These are phyloP conservation scores for Pichia ethanolica DNA, from an alignment of 805 yeast species.

Conservation along the genomic window DNA sequence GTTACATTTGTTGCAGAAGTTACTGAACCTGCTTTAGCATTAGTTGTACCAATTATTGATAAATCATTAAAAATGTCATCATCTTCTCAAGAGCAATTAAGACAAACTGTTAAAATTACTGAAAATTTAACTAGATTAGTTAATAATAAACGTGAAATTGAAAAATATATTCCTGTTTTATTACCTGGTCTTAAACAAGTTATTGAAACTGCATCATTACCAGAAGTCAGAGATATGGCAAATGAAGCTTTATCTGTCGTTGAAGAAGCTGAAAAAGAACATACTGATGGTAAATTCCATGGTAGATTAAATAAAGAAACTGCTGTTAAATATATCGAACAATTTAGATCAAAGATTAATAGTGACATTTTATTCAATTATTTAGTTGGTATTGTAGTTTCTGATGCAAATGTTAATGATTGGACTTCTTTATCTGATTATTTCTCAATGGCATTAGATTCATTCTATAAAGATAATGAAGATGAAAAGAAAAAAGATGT, in stretches of 20 bases:
- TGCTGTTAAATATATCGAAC: conserved; percentile 38
- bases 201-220: conserved; percentile 81
- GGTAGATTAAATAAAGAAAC: conserved; percentile 60
- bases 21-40: conserved; percentile 87
- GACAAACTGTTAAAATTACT: conserved; percentile 93
- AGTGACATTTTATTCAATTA: conserved; percentile 40
- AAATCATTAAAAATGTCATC: conserved; percentile 83
- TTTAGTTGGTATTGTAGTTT: conserved; percentile 44
- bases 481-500: conserved; percentile 32
- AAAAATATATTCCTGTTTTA: conserved; percentile 74
- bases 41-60: conserved; percentile 85
- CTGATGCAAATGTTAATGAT: conserved; percentile 66
- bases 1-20: conserved; percentile 98
- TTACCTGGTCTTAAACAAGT: conserved; percentile 91
- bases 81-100: conserved; percentile 89
- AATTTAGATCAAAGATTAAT: conserved; percentile 22
- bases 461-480: conserved; percentile 28
- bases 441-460: conserved; percentile 33
- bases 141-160: conserved; percentile 88
- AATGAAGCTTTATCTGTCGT: conserved; percentile 76
- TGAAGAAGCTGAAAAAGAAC: conserved; percentile 67
- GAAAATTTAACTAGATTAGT: conserved; percentile 94
- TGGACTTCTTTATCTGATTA: conserved; percentile 59
- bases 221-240: conserved; percentile 94
- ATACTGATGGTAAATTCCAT: conserved; percentile 63